Percentiles rank a stretch among this genome's conserved stretches.
phyloP scores from a whole-genome alignment of 2,329 filamentous ascomycete species.

The Talaromyces amestolkiae region DNA sequence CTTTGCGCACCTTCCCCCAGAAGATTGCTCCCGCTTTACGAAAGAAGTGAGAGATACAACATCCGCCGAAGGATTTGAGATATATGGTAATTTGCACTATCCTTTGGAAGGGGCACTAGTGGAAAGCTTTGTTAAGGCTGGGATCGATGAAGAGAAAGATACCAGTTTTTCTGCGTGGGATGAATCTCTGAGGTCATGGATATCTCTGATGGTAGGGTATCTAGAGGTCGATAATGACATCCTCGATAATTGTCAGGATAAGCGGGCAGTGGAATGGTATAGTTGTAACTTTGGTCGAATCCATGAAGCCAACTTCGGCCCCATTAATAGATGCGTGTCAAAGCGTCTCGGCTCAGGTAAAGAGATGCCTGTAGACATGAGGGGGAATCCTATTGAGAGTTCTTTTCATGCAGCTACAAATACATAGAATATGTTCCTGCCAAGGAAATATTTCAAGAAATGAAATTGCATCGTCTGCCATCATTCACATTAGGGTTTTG shows the following conservation, averaged over 20 bases:
- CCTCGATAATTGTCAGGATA: slow-evolving; percentile 29
- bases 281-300: slow-evolving; percentile 30
- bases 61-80: slow-evolving; percentile 10
- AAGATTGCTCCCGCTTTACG: neutral
- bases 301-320: slow-evolving; percentile 25
- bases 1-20: slow-evolving; percentile 20
- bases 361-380: slow-evolving; percentile 21
- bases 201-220: slow-evolving; percentile 29
- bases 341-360: slow-evolving; percentile 28
- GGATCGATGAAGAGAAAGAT: slow-evolving; percentile 26
- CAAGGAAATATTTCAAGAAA: no score
- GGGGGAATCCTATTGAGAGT: no score
- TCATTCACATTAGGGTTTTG: no score
- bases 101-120: slow-evolving; percentile 23
- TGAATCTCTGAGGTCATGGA: slow-evolving; percentile 23
- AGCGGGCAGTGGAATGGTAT: slow-evolving; percentile 29
- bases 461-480: no score
- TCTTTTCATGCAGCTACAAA: no score
- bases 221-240: slow-evolving; percentile 21
- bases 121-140: slow-evolving; percentile 28
- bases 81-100: slow-evolving; percentile 22
- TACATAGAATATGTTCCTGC: no score
- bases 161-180: slow-evolving; percentile 24
- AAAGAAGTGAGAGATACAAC: neutral
- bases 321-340: slow-evolving; percentile 24